phyloP scores from a whole-genome alignment of 345 rosid species.

The Citrus reticulata region DNA sequence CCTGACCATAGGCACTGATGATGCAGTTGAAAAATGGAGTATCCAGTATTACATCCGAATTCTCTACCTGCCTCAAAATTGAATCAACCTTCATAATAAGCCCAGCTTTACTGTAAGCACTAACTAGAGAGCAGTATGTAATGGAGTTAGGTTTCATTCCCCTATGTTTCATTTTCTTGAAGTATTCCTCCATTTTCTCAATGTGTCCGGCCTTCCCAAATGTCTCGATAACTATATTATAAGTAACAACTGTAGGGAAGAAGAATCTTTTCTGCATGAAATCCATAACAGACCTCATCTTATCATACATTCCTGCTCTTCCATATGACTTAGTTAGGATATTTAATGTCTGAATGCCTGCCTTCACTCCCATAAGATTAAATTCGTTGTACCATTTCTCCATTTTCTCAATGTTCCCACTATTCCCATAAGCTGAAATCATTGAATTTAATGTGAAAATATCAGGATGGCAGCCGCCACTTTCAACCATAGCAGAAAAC shows the following conservation, averaged over 20 bases:
- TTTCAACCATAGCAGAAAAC: conserved; percentile 63
- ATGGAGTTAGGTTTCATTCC: conserved; percentile 80
- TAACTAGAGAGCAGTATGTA: conserved; percentile 73
- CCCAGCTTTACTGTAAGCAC: conserved; percentile 63
- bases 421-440: conserved; percentile 64
- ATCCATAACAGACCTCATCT: conserved; percentile 59
- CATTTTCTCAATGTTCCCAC: conserved; percentile 22
- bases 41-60: conserved; percentile 73
- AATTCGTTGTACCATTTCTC: conserved; percentile 28
- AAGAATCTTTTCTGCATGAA: conserved; percentile 72
- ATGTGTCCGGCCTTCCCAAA: conserved; percentile 63
- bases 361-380: conserved; percentile 70
- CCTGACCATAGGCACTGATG: conserved; percentile 72
- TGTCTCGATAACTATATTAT: conserved; percentile 60
- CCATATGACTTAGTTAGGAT: conserved; percentile 68
- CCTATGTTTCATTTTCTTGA: conserved; percentile 64
- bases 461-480: conserved; percentile 63
- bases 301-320: conserved; percentile 51
- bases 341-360: conserved; percentile 69
- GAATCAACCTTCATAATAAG: conserved; percentile 58
- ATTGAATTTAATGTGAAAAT: conserved; percentile 74
- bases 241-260: conserved; percentile 47
- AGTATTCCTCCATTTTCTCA: conserved; percentile 62
- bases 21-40: conserved; percentile 75
- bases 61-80: conserved; percentile 66